Base-by-base conservation (phyloP, 2,329 filamentous ascomycete species). In the Magnaporthales sp. region DNA sequence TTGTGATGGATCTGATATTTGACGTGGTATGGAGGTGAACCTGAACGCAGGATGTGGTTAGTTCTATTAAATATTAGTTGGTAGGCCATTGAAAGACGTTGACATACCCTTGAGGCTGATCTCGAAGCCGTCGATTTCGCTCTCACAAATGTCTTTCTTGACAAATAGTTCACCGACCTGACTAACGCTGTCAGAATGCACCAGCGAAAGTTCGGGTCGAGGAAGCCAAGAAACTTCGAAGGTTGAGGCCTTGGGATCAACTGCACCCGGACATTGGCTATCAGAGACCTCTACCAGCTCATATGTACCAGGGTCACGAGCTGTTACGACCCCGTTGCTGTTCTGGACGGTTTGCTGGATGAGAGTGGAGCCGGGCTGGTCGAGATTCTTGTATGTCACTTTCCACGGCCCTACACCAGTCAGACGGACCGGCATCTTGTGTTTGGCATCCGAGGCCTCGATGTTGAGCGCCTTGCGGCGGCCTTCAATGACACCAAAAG, bases 121-220 rank as follows among this genome's bases (percentile, higher is more conserved):
- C 73, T 97, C 93, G 66, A 97, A 88, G 3, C 89, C 88, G 75
- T 97, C 94, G 73, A 97, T 91, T 69, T 98, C 94, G 31, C 94
- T 94, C 79, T 99, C 93, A 74, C 95, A 99, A 31, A 99, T 89
- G 68, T 93, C 89, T 58, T 88, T 85, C 77, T 96, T 96, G 71
- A 88, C 75, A 74, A 89, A 91, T 38, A 83, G 82, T 30, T 81
- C 80, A 9, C 80, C 80, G 19, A 81, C 80, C 46, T 83, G 77
- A 11, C 80, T 80, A 62, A 91, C 82, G 62, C 88, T 85, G 4
- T 87, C 81, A n/a, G 86, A 86, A 68, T 90, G 84, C 6, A 88
- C 81, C 62, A 95, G 75, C 15, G 83, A 84, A 58, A 96, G 83
- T 69, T 87, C 82, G 0, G 95, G 96, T 62, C 93, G 87, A 38